Base-by-base conservation (phyloP, 2,329 filamentous ascomycete genomes). In the Aspergillus puulaauensis region DNA sequence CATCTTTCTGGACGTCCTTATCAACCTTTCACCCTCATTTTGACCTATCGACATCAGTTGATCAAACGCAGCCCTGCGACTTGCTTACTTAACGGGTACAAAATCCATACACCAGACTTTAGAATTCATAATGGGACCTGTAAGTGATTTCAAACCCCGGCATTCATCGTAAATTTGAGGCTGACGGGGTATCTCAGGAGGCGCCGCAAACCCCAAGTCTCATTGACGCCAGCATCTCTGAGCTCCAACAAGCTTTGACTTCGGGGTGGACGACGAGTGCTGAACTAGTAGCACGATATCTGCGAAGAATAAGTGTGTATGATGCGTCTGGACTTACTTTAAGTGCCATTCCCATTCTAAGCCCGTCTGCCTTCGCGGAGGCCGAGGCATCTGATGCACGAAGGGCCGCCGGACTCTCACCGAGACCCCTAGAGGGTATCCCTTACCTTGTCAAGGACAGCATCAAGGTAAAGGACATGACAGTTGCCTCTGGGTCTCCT, bases 371-470 rank as follows among this genome's bases (percentile, higher is more conserved):
- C 4, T 77, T 83, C 54, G 71, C 77, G 11, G 80, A 81, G 64
- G 80, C 81, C 9, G 66, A 69, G 4, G 77, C 75, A 4, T 81
- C 81, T 3, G 81, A 83, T 68, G 71, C 72, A 1, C 69, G 77
- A 11, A 73, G 80, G 41, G 73, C 73, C 15, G 64, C 70, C 9
- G 77, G 76, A 3, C 57, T 71, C 6, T 52, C 71, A 11, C 58
- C 61, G 3, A 69, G 78, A 2, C 73, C 72, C 0, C 71, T 86
- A 0, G 82, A 86, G 61, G 82, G 84, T 1, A 83, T 86, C 6
- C 82, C 83, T 0, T 85, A 77, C 58, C 83, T 82, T 0, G 73
- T 84, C 62, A 86, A 86, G 66, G 83, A 86, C 64, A 81, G 77
- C 63, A 85, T 81, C 72, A 83, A 80, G 61, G 78, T 82, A 27